A percentile compares a stretch with the other conserved stretches of the same genome.
Evolutionary conservation across 345 rosid species (phyloP).

Genomic region (Eucalyptus decipiens): DNA sequence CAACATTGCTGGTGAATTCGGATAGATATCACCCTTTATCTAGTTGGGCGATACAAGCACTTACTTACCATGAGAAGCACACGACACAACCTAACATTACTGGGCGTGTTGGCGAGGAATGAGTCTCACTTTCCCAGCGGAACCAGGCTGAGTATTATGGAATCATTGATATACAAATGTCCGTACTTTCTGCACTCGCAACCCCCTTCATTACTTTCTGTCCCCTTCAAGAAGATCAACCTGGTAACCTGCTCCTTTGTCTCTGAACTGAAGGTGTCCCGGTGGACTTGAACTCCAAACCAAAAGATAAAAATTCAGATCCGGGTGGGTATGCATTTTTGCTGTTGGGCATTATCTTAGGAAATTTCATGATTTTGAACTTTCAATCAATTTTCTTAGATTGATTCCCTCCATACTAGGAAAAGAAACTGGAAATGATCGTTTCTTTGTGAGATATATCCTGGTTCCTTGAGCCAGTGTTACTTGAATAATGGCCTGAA

Average conservation of each 20-base stretch:
- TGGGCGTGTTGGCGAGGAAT: accelerated
- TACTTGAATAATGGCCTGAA: too few relatives aligned
- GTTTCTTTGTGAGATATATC: too few relatives aligned
- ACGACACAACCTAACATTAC: accelerated
- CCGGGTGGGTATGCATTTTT: too few relatives aligned
- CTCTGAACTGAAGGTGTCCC: neutral
- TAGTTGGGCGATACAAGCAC: accelerated
- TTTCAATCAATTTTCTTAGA: too few relatives aligned
- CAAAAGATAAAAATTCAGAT: too few relatives aligned
- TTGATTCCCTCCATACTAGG: too few relatives aligned
- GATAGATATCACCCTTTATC: neutral
- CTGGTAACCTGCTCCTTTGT: neutral
- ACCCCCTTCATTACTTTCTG: neutral
- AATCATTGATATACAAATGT: neutral
- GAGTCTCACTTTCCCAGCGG: neutral
- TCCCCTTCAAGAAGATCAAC: neutral
- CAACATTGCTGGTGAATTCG: neutral
- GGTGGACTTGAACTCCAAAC: neutral
- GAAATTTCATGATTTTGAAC: accelerated
- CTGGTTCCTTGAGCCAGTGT: too few relatives aligned
- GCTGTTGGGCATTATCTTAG: too few relatives aligned
- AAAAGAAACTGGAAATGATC: too few relatives aligned
- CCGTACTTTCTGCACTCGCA: neutral
- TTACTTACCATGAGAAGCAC: neutral
- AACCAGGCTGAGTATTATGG: neutral